Conservation (phyloP, 768 basidiomycete genomes). For the Auricularia heimuer region DNA sequence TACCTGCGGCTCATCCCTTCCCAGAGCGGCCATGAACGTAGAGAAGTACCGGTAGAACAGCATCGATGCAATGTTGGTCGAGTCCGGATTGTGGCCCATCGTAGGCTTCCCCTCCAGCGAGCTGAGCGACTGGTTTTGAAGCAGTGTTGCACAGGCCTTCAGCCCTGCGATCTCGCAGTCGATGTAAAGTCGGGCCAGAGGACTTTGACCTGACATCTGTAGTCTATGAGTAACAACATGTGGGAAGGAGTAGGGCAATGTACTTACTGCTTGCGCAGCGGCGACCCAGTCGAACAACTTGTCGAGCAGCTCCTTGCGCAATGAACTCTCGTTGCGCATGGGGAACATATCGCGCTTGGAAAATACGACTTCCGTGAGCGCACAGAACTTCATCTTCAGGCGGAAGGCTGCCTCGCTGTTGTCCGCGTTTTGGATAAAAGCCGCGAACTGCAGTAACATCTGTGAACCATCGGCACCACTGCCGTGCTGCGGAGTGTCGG, state of each 20-base stretch:
- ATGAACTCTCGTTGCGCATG: slow-evolving; percentile 54
- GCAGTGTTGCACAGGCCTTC: slow-evolving; percentile 58
- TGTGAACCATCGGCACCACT: slow-evolving; percentile 14
- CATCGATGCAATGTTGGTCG: slow-evolving; percentile 31
- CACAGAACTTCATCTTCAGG: slow-evolving; percentile 67
- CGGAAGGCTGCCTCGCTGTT: slow-evolving; percentile 42
- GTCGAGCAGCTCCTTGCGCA: slow-evolving; percentile 65
- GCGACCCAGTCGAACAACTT: slow-evolving; percentile 70
- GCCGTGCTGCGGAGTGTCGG: slow-evolving; percentile 32
- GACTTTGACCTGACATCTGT: neutral
- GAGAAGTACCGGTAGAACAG: slow-evolving; percentile 72
- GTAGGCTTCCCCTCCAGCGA: slow-evolving; percentile 38
- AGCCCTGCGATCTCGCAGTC: slow-evolving; percentile 52
- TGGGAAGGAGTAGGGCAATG: neutral
- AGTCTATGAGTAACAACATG: neutral
- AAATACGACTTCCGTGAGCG: slow-evolving; percentile 58
- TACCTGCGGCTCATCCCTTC: neutral
- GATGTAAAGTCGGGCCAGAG: neutral
- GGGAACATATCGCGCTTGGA: slow-evolving; percentile 49
- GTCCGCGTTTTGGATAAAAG: slow-evolving; percentile 54
- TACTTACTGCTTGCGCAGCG: slow-evolving; percentile 39
- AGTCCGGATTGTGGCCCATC: neutral
- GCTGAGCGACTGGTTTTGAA: slow-evolving; percentile 64
- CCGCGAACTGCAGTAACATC: slow-evolving; percentile 38
- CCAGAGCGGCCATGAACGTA: neutral